Percentiles rank a stretch among this genome's conserved stretches.
These are phyloP conservation scores for Pythium oligandrum DNA, from an alignment of 352 stramenopile genomes.

Conservation along the genomic window DNA sequence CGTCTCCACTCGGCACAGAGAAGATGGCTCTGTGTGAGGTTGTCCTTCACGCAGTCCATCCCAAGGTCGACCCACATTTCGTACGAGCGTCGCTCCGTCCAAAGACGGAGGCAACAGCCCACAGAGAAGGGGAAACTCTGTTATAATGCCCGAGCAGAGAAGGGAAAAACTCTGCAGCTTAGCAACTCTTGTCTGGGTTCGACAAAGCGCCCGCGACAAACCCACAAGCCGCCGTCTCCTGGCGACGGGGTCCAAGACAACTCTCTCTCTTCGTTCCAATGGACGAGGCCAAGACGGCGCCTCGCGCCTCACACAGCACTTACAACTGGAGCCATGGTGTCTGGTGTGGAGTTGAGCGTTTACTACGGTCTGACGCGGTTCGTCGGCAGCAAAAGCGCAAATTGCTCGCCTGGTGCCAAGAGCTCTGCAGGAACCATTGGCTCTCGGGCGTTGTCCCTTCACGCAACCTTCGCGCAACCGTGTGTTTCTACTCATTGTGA, in stretches of 20 bases:
- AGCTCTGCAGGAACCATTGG: slow-evolving; percentile 16
- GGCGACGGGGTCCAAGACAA: no score
- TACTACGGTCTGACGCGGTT: slow-evolving; percentile 18
- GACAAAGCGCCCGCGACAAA: background rate
- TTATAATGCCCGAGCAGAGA: slow-evolving; percentile 77
- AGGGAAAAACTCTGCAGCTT: slow-evolving; percentile 78
- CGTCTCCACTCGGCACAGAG: no score
- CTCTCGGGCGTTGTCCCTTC: slow-evolving; percentile 10
- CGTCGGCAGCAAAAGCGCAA: slow-evolving; percentile 20
- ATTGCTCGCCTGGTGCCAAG: background rate
- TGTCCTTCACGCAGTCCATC: no score
- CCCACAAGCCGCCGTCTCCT: background rate
- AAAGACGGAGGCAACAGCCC: no score
- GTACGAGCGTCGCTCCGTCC: no score
- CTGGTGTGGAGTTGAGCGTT: slow-evolving; percentile 16
- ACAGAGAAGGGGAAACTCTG: slow-evolving; percentile 87
- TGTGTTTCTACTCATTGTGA: slow-evolving; percentile 3
- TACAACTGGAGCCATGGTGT: slow-evolving; percentile 40
- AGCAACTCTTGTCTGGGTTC: slow-evolving; percentile 42
- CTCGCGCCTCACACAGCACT: slow-evolving; percentile 12
- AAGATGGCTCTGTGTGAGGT: no score
- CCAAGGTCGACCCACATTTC: no score
- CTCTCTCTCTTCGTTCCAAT: no score
- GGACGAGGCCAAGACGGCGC: slow-evolving; percentile 1
- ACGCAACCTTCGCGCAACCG: slow-evolving; percentile 1